phyloP scores from a whole-genome alignment of 2,329 filamentous ascomycete genomes.

The Aspergillus glaucus region DNA sequence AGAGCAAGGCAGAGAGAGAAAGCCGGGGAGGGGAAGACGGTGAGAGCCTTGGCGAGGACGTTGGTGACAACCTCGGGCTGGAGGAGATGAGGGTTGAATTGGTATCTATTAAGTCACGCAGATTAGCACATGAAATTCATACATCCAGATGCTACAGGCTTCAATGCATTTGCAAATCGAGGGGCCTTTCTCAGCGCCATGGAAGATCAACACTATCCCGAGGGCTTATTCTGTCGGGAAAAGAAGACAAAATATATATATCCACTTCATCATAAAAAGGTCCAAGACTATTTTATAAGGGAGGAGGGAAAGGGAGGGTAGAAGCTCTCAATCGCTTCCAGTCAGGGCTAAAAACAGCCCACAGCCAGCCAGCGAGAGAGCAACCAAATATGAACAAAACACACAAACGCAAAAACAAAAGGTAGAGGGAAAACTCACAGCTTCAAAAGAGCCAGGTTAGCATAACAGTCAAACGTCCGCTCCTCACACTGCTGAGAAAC shows the following conservation, averaged over 20 bases:
- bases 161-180: neutral
- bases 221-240: neutral
- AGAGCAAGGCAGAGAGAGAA: conserved; percentile 93
- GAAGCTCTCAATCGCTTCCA: neutral
- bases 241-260: no score
- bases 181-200: neutral
- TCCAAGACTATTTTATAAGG: conserved; percentile 54
- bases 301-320: neutral
- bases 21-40: conserved; percentile 92
- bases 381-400: neutral
- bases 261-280: neutral
- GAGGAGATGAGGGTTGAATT: conserved; percentile 97
- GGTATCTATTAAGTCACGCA: conserved; percentile 61
- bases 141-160: neutral
- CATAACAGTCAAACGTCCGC: conserved; percentile 90
- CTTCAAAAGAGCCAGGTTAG: conserved; percentile 92
- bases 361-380: neutral
- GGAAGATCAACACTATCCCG: neutral
- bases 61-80: conserved; percentile 98
- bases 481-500: conserved; percentile 91
- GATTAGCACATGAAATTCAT: no score
- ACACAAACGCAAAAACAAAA: conserved; percentile 5
- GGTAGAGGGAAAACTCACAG: conserved; percentile 56
- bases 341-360: neutral
- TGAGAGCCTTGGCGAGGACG: conserved; percentile 95